These are phyloP conservation scores for Pisolithus thermaeus DNA, from an alignment of 1,284 basidiomycete genomes.

Conservation along the genomic window DNA sequence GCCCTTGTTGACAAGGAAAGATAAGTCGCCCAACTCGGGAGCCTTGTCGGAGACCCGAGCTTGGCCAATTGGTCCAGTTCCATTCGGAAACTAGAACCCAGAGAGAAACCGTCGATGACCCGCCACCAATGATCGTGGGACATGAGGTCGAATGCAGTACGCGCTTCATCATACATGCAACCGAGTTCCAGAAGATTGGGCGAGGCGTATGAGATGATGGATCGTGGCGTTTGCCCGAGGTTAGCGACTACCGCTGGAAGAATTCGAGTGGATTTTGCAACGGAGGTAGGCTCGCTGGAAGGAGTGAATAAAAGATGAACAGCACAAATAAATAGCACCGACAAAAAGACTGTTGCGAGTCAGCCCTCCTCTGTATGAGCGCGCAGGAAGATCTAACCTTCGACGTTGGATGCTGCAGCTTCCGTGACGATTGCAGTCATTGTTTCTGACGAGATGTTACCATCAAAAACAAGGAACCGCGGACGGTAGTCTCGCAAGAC, in stretches of 20 bases:
- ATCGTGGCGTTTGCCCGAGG: constrained; percentile 18
- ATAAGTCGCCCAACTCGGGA: constrained; percentile 41
- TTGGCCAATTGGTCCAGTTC: constrained; percentile 57
- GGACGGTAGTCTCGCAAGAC: constrained; percentile 47
- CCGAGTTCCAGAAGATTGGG: constrained; percentile 79
- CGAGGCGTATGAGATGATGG: constrained; percentile 64
- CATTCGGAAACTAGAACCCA: constrained; percentile 58
- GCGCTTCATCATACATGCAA: constrained; percentile 54
- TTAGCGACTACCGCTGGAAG: constrained; percentile 53
- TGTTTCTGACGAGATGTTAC: constrained; percentile 60
- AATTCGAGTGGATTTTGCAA: constrained; percentile 70
- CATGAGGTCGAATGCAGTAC: constrained; percentile 44
- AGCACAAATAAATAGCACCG: constrained; percentile 21
- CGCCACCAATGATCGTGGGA: constrained; percentile 59
- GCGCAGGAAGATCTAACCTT: constrained; percentile 40
- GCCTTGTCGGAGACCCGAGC: constrained; percentile 35
- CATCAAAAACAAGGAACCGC: constrained; percentile 73
- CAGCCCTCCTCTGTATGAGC: not conserved
- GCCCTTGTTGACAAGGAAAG: constrained; percentile 64
- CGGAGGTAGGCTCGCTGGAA: constrained; percentile 80
- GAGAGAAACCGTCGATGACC: constrained; percentile 52
- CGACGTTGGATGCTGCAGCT: constrained; percentile 41
- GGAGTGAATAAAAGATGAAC: constrained; percentile 7
- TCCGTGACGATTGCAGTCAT: constrained; percentile 50
- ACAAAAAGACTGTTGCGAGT: constrained; percentile 53